phyloP scores from a whole-genome alignment of 305 asterid species.

The Euphrasia arctica region DNA sequence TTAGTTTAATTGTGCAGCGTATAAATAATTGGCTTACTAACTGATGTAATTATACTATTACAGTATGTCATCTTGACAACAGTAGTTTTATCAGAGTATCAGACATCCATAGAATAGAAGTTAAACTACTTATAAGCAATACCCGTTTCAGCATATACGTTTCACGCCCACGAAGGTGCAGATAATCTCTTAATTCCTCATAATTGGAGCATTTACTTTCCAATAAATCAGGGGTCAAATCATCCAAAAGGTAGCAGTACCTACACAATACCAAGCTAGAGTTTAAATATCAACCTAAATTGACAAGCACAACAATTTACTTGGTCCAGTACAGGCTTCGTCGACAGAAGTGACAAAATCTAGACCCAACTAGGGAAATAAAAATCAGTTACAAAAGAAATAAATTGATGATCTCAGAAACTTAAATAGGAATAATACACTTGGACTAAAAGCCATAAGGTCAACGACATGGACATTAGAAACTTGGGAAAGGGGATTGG shows the following conservation, averaged over 20 bases:
- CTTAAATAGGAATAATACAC: background rate
- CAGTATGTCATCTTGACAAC: background rate
- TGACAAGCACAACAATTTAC: background rate
- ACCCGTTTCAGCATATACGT: constrained; percentile 90
- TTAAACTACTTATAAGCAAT: constrained; percentile 3
- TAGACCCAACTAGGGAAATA: too few species aligned
- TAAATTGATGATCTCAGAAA: background rate
- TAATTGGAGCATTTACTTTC: constrained; percentile 56
- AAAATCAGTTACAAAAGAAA: too few species aligned
- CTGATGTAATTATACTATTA: background rate
- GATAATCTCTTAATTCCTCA: constrained; percentile 73
- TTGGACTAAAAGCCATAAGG: background rate
- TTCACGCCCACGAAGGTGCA: constrained; percentile 81
- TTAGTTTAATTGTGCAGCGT: background rate
- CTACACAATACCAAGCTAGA: constrained; percentile 37
- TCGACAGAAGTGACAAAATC: too few species aligned
- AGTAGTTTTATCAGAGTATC: background rate
- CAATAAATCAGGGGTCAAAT: constrained; percentile 73
- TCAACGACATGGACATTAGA: background rate
- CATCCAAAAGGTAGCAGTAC: constrained; percentile 93
- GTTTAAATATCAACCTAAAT: constrained; percentile 19
- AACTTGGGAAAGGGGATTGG: constrained; percentile 3
- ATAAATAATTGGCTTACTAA: constrained; percentile 2
- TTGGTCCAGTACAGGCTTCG: too few species aligned
- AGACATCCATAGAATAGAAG: constrained; percentile 13